Evolutionary conservation across 176 grass and related monocot genomes (phyloP).

Genomic region (Carex kokanica): DNA sequence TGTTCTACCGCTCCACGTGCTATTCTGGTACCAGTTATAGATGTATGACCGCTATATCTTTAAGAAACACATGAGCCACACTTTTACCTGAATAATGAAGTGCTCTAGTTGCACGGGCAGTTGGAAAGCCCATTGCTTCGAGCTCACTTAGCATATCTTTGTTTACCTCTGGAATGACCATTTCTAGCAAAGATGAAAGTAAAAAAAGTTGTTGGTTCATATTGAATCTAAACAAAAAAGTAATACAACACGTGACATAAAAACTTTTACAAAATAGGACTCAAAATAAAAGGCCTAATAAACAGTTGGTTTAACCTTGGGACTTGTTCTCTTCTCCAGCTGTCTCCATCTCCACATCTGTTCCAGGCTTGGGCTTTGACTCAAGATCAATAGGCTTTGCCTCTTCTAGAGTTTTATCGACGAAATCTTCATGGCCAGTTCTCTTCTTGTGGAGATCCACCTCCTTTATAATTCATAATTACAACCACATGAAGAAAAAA

Average conservation of each 20-base stretch:
- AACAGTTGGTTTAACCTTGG: conserved; percentile 41
- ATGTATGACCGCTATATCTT: background rate
- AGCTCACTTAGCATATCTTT: conserved; percentile 72
- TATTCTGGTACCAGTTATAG: background rate
- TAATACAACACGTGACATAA: background rate
- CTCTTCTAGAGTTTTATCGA: conserved; percentile 74
- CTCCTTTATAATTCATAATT: conserved; percentile 45
- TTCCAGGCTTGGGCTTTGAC: conserved; percentile 40
- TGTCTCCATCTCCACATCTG: conserved; percentile 41
- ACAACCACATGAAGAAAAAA: background rate
- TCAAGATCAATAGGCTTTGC: conserved; percentile 87
- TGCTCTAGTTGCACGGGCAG: conserved; percentile 74
- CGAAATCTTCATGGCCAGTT: conserved; percentile 77
- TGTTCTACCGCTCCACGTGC: background rate
- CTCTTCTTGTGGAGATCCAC: conserved; percentile 92
- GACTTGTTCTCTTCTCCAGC: conserved; percentile 33
- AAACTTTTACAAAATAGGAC: background rate
- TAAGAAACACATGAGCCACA: background rate
- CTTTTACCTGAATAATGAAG: conserved; percentile 80
- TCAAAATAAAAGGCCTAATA: background rate
- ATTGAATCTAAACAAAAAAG: background rate
- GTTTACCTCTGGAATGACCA: conserved; percentile 77
- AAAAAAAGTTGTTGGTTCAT: background rate
- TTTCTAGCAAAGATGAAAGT: conserved; percentile 42
- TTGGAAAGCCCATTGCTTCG: conserved; percentile 75